Conservation (phyloP, 257 asterid genomes). For the Perilla frutescens region DNA sequence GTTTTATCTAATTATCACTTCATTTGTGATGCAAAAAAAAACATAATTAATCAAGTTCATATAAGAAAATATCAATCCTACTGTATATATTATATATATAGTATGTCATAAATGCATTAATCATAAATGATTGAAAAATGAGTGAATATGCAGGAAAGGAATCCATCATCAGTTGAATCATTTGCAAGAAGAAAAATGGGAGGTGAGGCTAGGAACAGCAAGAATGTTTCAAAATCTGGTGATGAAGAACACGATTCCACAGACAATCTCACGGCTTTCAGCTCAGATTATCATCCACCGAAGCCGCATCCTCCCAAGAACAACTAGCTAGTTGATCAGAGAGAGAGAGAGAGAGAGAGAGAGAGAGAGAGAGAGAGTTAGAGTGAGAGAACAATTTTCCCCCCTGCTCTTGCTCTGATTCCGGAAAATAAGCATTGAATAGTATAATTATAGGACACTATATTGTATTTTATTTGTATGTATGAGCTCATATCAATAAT, state of each 20-base stretch:
- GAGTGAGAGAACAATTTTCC: slow-evolving; percentile 44
- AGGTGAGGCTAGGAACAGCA: slow-evolving; percentile 1
- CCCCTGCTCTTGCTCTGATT: slow-evolving; percentile 40
- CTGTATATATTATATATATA: too few relatives aligned
- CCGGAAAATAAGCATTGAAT: slow-evolving; percentile 21
- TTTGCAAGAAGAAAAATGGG: slow-evolving; percentile 51
- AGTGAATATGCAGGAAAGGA: slow-evolving; percentile 40
- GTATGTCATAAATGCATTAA: too few relatives aligned
- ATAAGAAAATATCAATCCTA: too few relatives aligned
- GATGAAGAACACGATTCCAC: slow-evolving; percentile 27
- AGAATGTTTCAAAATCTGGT: background rate
- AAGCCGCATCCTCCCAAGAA: slow-evolving; percentile 73
- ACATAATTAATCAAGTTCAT: too few relatives aligned
- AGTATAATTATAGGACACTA: background rate
- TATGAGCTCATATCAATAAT: slow-evolving; percentile 36
- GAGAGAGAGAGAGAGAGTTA: slow-evolving; percentile 4
- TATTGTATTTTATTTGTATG: slow-evolving; percentile 29
- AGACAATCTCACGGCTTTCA: slow-evolving; percentile 50
- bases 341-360: slow-evolving; percentile 17
- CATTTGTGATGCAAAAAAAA: too few relatives aligned
- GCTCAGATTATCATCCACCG: slow-evolving; percentile 66
- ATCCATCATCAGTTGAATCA: slow-evolving; percentile 5
- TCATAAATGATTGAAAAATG: background rate
- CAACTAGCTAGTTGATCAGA: slow-evolving; percentile 40
- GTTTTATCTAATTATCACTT: too few relatives aligned